These are phyloP conservation scores for Chaetoceros muelleri DNA, from an alignment of 108 stramenopile species.

Conservation along the genomic window DNA sequence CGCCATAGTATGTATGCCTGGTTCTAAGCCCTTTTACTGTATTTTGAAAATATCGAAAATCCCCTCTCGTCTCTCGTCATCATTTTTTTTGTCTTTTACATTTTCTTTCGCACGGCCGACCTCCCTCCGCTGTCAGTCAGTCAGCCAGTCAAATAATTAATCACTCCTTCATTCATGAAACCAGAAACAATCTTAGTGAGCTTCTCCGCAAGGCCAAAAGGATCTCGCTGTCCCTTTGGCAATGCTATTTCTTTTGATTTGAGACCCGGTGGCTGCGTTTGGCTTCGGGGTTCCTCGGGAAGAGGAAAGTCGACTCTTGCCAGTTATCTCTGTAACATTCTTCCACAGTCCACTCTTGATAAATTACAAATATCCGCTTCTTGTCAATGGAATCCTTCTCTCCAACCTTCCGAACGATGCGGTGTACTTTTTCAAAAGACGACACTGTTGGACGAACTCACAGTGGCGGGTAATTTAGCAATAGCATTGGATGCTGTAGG, in stretches of 20 bases:
- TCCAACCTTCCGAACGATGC: slow-evolving; percentile 39
- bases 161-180: too few relatives aligned
- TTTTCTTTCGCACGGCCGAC: too few relatives aligned
- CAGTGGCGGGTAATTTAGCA: slow-evolving; percentile 62
- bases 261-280: slow-evolving; percentile 36
- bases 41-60: too few relatives aligned
- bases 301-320: slow-evolving; percentile 65
- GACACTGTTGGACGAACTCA: slow-evolving; percentile 64
- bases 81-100: too few relatives aligned
- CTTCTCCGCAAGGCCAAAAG: slow-evolving; percentile 2
- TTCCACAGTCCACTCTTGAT: slow-evolving; percentile 10
- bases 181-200: neutral
- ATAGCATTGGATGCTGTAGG: slow-evolving; percentile 36
- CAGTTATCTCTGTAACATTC: slow-evolving; percentile 22
- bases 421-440: slow-evolving; percentile 79
- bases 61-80: too few relatives aligned
- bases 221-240: slow-evolving; percentile 52
- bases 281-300: slow-evolving; percentile 45
- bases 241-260: slow-evolving; percentile 46
- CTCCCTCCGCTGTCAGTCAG: too few relatives aligned
- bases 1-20: too few relatives aligned
- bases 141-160: too few relatives aligned
- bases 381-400: slow-evolving; percentile 36
- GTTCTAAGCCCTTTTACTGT: too few relatives aligned
- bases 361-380: slow-evolving; percentile 26